These are phyloP conservation scores for Aureobasidium uvarum DNA, from an alignment of 2,329 filamentous ascomycete genomes.

Conservation along the genomic window DNA sequence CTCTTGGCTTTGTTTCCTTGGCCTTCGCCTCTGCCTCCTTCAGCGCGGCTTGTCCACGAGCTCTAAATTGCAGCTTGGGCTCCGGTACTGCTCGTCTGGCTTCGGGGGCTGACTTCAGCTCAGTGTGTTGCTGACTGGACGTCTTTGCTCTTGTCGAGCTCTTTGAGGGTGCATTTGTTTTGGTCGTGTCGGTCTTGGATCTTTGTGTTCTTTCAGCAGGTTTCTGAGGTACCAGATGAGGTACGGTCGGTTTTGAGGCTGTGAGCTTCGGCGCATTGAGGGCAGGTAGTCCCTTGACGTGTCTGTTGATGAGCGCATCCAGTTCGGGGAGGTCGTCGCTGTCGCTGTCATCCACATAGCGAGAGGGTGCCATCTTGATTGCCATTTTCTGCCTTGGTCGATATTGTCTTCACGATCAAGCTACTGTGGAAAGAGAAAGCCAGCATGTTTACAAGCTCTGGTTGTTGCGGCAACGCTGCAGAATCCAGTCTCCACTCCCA, in stretches of 20 bases:
- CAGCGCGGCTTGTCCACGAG: not conserved
- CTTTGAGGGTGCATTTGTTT: not conserved
- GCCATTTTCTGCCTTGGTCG: slow-evolving; percentile 14
- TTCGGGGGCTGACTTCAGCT: slow-evolving; percentile 10
- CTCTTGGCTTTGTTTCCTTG: not conserved
- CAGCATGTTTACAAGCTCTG: slow-evolving; percentile 2
- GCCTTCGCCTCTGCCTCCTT: not conserved
- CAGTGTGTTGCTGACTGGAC: not conserved
- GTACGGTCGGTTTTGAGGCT: not conserved
- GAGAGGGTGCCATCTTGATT: slow-evolving; percentile 6
- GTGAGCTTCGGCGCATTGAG: slow-evolving; percentile 6
- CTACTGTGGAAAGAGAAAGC: slow-evolving; percentile 8
- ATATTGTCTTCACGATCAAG: not conserved
- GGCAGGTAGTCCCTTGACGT: slow-evolving; percentile 18
- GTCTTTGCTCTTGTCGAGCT: not conserved
- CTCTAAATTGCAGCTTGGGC: not conserved
- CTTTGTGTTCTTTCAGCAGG: not conserved
- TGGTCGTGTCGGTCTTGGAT: not conserved
- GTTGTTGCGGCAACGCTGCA: slow-evolving; percentile 6
- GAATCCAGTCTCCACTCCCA: not conserved
- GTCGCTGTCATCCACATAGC: slow-evolving; percentile 11
- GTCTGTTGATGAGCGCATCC: slow-evolving; percentile 29
- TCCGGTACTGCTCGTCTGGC: not conserved
- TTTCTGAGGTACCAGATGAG: slow-evolving; percentile 3
- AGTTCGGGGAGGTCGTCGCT: slow-evolving; percentile 29